Percentiles rank a stretch among this genome's conserved stretches.
phyloP scores from a whole-genome alignment of 352 stramenopile genomes.

The Globisporangium rhizosaccharum region DNA sequence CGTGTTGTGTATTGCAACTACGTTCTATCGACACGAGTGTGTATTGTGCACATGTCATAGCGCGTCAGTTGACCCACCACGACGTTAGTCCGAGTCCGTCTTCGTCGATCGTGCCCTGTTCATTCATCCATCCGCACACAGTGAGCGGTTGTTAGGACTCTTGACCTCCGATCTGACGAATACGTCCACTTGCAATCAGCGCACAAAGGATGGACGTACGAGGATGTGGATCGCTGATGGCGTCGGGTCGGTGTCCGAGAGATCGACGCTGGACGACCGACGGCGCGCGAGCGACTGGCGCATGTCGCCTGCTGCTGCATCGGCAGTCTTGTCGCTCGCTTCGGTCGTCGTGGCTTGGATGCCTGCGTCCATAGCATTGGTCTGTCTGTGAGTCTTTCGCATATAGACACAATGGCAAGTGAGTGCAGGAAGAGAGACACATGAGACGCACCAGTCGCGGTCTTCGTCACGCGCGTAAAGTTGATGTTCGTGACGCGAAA shows the following conservation, averaged over 20 bases:
- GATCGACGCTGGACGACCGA: conserved; percentile 79
- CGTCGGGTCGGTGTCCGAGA: conserved; percentile 78
- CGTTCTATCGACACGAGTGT: conserved; percentile 1
- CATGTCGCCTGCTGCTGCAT: conserved; percentile 49
- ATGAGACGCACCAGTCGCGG: conserved; percentile 42
- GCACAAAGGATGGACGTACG: conserved; percentile 23
- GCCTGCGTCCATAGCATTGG: conserved; percentile 17
- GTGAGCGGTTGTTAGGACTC: background rate
- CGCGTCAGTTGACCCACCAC: conserved; percentile 56
- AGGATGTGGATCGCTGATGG: conserved; percentile 82
- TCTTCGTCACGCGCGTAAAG: conserved; percentile 86
- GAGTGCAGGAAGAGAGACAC: background rate
- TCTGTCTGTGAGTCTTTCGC: background rate
- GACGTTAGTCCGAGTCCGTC: conserved; percentile 78
- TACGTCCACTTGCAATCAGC: background rate
- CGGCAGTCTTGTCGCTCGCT: conserved; percentile 53
- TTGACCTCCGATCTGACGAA: too few relatives aligned
- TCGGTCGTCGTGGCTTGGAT: conserved; percentile 85
- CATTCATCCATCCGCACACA: background rate
- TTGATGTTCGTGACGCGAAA: conserved; percentile 88
- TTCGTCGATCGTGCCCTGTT: conserved; percentile 83
- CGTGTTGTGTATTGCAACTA: background rate
- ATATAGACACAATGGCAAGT: background rate
- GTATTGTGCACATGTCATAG: too few relatives aligned
- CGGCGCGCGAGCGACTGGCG: conserved; percentile 61